Percentiles rank a stretch among this genome's conserved stretches.
These are phyloP conservation scores for Candida patagonica DNA, from an alignment of 805 yeast species.

Conservation along the genomic window DNA sequence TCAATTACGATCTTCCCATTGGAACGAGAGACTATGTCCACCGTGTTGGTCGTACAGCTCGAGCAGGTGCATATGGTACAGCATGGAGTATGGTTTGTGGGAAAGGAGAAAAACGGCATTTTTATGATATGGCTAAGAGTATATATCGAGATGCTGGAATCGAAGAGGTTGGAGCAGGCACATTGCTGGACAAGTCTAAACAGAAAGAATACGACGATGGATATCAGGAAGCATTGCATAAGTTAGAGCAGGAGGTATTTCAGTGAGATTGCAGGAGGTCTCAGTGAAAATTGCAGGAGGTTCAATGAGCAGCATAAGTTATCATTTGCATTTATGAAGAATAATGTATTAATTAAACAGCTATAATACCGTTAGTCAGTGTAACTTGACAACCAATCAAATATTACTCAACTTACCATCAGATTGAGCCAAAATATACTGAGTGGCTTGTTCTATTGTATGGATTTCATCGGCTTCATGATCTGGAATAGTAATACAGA, in stretches of 20 bases:
- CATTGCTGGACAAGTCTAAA: constrained; percentile 5
- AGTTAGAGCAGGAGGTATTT: constrained; percentile 16
- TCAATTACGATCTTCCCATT: constrained; percentile 85
- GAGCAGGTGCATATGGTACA: constrained; percentile 74
- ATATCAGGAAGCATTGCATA: constrained; percentile 13
- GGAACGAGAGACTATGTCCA: constrained; percentile 90
- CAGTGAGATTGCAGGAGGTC: background rate
- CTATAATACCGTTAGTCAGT: background rate
- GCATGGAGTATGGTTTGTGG: constrained; percentile 72
- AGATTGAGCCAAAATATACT: constrained; percentile 58
- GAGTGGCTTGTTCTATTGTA: constrained; percentile 88
- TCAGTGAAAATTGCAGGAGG: background rate
- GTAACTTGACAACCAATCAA: background rate
- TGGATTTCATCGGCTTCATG: constrained; percentile 88
- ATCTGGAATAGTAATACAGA: constrained; percentile 50
- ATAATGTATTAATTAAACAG: constrained; percentile 1
- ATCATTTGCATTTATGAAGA: too few relatives aligned
- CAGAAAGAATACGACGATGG: constrained; percentile 7
- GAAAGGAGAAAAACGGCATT: constrained; percentile 58
- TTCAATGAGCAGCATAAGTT: too few relatives aligned
- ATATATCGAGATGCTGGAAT: background rate
- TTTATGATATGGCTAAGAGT: constrained; percentile 26
- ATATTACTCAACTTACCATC: constrained; percentile 28
- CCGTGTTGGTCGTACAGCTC: constrained; percentile 93
- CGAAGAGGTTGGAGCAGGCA: constrained; percentile 21